phyloP scores from a whole-genome alignment of 2,329 filamentous ascomycete genomes.

The Ophiocordyceps sinensis region DNA sequence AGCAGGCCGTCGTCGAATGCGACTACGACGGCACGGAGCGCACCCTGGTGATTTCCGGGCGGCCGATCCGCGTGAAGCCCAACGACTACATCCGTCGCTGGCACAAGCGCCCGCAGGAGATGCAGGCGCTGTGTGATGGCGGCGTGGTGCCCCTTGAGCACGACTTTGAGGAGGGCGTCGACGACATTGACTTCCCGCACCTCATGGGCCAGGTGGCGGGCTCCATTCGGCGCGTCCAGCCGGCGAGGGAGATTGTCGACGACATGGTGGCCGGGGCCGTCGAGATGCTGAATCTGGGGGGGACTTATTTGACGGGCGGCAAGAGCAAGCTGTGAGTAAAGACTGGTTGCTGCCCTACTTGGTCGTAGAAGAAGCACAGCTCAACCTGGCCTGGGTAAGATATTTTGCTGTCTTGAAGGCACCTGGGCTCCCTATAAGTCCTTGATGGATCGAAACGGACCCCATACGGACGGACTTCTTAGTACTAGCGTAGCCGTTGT shows the following conservation, averaged over 20 bases:
- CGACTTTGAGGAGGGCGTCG: slow-evolving; percentile 62
- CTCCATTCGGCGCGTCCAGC: slow-evolving; percentile 60
- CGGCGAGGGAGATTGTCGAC: slow-evolving; percentile 69
- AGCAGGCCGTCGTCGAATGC: slow-evolving; percentile 69
- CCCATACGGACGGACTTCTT: too few relatives aligned
- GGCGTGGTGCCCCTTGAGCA: slow-evolving; percentile 71
- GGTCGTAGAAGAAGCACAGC: too few relatives aligned
- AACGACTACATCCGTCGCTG: slow-evolving; percentile 76
- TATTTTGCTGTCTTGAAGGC: too few relatives aligned
- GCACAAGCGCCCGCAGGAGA: slow-evolving; percentile 62
- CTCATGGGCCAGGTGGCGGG: slow-evolving; percentile 91
- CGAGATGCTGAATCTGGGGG: slow-evolving; percentile 47
- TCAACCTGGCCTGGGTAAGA: too few relatives aligned
- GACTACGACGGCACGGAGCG: slow-evolving; percentile 65
- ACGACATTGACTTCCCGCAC: slow-evolving; percentile 73
- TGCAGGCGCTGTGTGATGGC: slow-evolving; percentile 58
- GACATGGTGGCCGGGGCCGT: slow-evolving; percentile 77
- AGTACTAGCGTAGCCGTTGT: too few relatives aligned
- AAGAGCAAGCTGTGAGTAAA: slow-evolving; percentile 26
- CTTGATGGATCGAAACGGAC: too few relatives aligned
- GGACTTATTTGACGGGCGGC: slow-evolving; percentile 36
- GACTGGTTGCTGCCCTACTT: too few relatives aligned
- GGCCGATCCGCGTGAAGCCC: slow-evolving; percentile 64
- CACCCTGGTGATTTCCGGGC: slow-evolving; percentile 68
- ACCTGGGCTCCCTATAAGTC: too few relatives aligned